Conservation (phyloP, 1,139 yeast species). For the Debaryomyces singareniensis region DNA sequence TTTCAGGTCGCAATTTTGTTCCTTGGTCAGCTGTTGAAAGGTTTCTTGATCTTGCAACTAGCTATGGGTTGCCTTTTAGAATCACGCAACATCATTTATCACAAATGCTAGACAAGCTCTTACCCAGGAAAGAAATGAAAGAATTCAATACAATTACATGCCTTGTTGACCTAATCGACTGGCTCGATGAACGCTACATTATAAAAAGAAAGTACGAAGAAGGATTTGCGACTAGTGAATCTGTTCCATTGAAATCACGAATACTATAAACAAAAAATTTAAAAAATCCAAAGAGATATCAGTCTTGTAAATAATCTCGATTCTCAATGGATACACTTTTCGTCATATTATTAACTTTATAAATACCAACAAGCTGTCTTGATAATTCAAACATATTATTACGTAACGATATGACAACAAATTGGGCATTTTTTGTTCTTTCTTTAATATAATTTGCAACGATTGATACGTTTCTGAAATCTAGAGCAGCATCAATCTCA, state of each 20-base stretch:
- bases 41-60: slow-evolving; percentile 72
- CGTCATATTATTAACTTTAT: slow-evolving; percentile 89
- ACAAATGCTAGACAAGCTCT: slow-evolving; percentile 69
- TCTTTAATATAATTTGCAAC: slow-evolving; percentile 97
- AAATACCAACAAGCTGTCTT: slow-evolving; percentile 89
- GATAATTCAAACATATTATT: slow-evolving; percentile 98
- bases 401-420: slow-evolving; percentile 88
- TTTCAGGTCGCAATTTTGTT: slow-evolving; percentile 62
- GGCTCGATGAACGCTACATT: slow-evolving; percentile 69
- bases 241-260: no score
- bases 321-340: slow-evolving; percentile 74
- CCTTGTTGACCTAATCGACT: slow-evolving; percentile 65
- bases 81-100: slow-evolving; percentile 81
- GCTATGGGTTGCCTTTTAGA: slow-evolving; percentile 79
- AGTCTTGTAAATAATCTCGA: slow-evolving; percentile 32
- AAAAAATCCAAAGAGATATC: no score
- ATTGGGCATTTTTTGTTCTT: slow-evolving; percentile 93
- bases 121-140: slow-evolving; percentile 50
- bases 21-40: slow-evolving; percentile 91
- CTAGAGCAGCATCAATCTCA: slow-evolving; percentile 98
- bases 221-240: no score
- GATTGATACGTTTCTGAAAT: slow-evolving; percentile 92
- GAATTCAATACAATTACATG: slow-evolving; percentile 58
- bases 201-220: slow-evolving; percentile 59
- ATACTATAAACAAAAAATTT: no score